These are phyloP conservation scores for Anthracocystis setariae DNA, from an alignment of 1,284 basidiomycete species.

Conservation along the genomic window DNA sequence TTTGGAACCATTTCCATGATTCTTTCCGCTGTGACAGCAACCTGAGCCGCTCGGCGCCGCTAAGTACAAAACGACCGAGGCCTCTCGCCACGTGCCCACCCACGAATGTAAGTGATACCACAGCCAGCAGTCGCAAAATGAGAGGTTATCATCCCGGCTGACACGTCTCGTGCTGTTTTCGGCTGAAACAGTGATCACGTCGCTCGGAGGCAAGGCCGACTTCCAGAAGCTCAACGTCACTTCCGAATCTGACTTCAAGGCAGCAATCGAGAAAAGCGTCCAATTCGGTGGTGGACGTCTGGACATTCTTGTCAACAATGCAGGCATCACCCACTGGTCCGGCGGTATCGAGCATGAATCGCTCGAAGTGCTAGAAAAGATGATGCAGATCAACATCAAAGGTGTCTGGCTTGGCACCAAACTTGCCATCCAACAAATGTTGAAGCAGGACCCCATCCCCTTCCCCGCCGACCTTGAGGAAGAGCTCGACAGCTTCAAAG, in stretches of 20 bases:
- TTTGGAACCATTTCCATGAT: neutral
- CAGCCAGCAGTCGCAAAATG: neutral
- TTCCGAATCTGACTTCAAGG: conserved; percentile 36
- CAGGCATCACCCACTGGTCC: conserved; percentile 25
- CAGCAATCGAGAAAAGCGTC: conserved; percentile 33
- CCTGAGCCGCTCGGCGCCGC: conserved; percentile 30
- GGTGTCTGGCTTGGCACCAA: conserved; percentile 47
- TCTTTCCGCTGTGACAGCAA: conserved; percentile 7
- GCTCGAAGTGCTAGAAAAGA: conserved; percentile 33
- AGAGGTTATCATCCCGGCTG: neutral
- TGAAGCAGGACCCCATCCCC: conserved; percentile 38
- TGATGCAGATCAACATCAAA: conserved; percentile 48
- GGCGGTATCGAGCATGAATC: conserved; percentile 46
- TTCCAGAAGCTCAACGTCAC: conserved; percentile 47
- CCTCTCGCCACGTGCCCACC: conserved; percentile 32
- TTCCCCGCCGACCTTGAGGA: conserved; percentile 44
- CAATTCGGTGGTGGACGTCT: conserved; percentile 27
- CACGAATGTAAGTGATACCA: conserved; percentile 14
- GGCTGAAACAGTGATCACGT: conserved; percentile 34
- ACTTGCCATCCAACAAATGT: conserved; percentile 42
- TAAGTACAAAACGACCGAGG: conserved; percentile 6
- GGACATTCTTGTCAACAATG: conserved; percentile 46
- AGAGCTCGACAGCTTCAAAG: conserved; percentile 39
- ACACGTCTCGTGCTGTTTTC: neutral
- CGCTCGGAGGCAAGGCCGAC: conserved; percentile 36